Base-by-base conservation (phyloP, 2,329 filamentous ascomycete species). In the Cercospora berteroae region DNA sequence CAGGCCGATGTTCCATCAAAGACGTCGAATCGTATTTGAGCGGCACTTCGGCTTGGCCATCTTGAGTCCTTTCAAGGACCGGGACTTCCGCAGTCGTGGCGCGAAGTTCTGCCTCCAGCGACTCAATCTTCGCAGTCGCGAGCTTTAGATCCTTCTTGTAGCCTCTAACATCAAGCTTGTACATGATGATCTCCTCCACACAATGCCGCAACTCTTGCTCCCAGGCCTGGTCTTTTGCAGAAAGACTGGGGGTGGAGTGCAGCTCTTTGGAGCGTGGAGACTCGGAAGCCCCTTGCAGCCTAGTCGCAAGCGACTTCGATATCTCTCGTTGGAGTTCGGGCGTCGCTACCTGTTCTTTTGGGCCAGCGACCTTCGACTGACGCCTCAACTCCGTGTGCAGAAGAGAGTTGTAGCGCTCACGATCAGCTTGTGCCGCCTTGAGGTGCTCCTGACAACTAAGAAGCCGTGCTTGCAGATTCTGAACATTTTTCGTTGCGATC, bases 81-180 rank as follows among this genome's bases (percentile, higher is more conserved):
- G n/a, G n/a, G n/a, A n/a, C n/a, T n/a, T 71, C 64, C 10, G 70
- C 66, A 20, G 71, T 71, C 10, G 31, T 59, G 23, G 60, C 63
- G 6, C 55, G 64, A n/a, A 42, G 31, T 27, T 13, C 20, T 76
- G 72, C 33, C 36, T 67, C 65, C 12, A 78, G 65, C 7, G 68
- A 67, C 29, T 74, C 70, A 44, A 80, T 74, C 59, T 76, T 73
- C 5, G 74, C 71, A 16, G 74, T 70, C 5, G 74, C 75, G 7
- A 67, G 72, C 66, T 70, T 74, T 16, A 79, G 70, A 33, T 79
- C 77, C 60, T 79, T 78, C 69, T 80, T 82, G 74, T 83, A 84
- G 16, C 80, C 80, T 61, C 78, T 79, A 62, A 83, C 77, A 62
- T 85, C 82, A 31, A 83, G 77, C 71, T 83, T 84, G 75, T 82